Evolutionary conservation across 805 yeast genomes (phyloP).

Genomic region (Lachancea meyersii): DNA sequence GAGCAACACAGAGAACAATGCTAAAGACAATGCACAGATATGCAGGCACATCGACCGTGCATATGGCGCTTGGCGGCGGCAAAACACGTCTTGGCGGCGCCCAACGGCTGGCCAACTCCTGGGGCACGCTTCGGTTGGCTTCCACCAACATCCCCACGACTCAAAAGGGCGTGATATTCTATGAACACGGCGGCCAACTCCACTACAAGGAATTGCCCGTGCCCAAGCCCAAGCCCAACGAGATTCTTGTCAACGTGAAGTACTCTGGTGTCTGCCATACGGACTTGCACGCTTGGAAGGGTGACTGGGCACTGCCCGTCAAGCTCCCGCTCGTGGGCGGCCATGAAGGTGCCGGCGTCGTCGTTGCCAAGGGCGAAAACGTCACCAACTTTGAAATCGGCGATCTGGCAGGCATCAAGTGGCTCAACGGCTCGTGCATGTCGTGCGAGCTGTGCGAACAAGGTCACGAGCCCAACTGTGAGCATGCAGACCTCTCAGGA

Average conservation of each 20-base stretch:
- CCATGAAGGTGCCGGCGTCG: constrained; percentile 70
- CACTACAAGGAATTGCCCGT: constrained; percentile 48
- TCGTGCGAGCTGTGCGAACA: constrained; percentile 57
- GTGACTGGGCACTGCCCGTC: constrained; percentile 60
- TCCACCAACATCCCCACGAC: constrained; percentile 38
- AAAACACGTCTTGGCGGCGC: neutral
- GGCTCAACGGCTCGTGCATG: constrained; percentile 65
- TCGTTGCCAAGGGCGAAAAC: constrained; percentile 54
- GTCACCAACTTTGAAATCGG: constrained; percentile 58
- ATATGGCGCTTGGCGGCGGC: neutral
- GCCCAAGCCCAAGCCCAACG: constrained; percentile 58
- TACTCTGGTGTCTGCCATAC: constrained; percentile 75
- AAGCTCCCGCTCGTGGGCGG: constrained; percentile 63
- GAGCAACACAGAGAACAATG: neutral
- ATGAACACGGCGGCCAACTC: constrained; percentile 42
- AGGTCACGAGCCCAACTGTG: constrained; percentile 59
- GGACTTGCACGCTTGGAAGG: constrained; percentile 69
- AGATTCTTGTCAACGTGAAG: constrained; percentile 58
- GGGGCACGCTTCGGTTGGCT: constrained; percentile 1
- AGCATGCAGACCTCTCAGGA: constrained; percentile 64
- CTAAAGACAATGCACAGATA: neutral
- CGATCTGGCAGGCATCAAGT: constrained; percentile 61
- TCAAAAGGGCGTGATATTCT: constrained; percentile 48
- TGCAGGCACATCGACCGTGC: neutral
- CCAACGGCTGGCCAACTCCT: neutral